These are phyloP conservation scores for Aspergillus spinulosporus DNA, from an alignment of 2,329 filamentous ascomycete genomes.

Conservation along the genomic window DNA sequence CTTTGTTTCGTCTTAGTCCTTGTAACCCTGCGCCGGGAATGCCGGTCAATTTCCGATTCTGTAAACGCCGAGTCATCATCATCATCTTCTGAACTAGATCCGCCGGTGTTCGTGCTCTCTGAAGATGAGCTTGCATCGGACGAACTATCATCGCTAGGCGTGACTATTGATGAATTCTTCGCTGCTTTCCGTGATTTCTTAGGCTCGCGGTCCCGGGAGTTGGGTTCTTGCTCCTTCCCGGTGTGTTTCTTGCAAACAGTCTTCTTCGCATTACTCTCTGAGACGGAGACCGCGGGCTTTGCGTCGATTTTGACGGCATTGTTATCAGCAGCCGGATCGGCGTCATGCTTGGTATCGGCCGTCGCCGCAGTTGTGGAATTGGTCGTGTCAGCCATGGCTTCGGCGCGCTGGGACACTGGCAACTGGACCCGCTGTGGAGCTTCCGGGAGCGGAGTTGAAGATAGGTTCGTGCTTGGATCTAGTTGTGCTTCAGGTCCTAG, in stretches of 20 bases:
- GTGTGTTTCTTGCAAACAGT: constrained; percentile 36
- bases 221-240: constrained; percentile 22
- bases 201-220: constrained; percentile 20
- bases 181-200: constrained; percentile 28
- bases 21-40: constrained; percentile 37
- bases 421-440: constrained; percentile 25
- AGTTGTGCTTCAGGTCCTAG: constrained; percentile 20
- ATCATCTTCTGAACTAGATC: constrained; percentile 20
- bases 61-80: constrained; percentile 18
- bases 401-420: constrained; percentile 6
- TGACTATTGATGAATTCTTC: constrained; percentile 21
- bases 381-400: constrained; percentile 34
- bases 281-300: constrained; percentile 22
- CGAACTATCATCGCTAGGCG: constrained; percentile 25
- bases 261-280: constrained; percentile 30
- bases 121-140: constrained; percentile 24
- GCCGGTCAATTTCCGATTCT: constrained; percentile 27
- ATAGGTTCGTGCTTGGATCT: constrained; percentile 24
- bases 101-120: constrained; percentile 24
- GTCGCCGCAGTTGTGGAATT: constrained; percentile 21
- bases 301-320: constrained; percentile 28
- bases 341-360: constrained; percentile 34
- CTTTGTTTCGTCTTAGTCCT: constrained; percentile 40
- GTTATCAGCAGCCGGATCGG: constrained; percentile 30
- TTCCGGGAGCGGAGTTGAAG: constrained; percentile 22